Evolutionary conservation across 495 filamentous ascomycete species (phyloP), one percentile per base, ranked within the genome.

Genomic region (Cladorrhinum samala): DNA sequence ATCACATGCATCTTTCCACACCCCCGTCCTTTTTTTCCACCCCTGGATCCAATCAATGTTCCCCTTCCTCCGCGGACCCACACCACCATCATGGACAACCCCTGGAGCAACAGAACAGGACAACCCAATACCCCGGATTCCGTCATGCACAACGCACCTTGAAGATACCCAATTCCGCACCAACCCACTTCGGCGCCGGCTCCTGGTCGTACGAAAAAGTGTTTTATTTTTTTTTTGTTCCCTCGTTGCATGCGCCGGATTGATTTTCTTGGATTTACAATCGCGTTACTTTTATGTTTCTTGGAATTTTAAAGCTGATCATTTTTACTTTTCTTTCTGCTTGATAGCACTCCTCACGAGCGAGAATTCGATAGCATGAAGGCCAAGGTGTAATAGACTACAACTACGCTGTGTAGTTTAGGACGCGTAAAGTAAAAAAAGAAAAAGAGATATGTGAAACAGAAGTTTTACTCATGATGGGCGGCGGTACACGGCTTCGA

Each of bases 291-390:
- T 37, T 48, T 20, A 2, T 17, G 9, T 46, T 42, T 30, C 11
- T 23, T 16, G 37, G 25, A 46, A 46, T n/a, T 33, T 33, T 33
- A 6, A 49, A 53, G 50, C 50, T 58, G 55, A 58, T 58, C 6
- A 27, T 23, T 56, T 17, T 33, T 43, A 9, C 36, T 24, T 42
- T 45, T 43, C 42, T 21, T 30, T 38, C n/a, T 27, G n/a, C 43
- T 52, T 21, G 20, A 19, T 49, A 33, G 27, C 27, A n/a, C n/a
- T n/a, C n/a, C 25, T 43, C 45, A 50, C 21, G 50, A 54, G 9
- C 27, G 40, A 23, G 51, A 58, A 18, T 58, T 58, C 42, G 47
- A 54, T 27, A 54, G 52, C 41, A 58, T 58, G 56, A 54, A 58
- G 56, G 56, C 50, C 41, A 58, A 58, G 43, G 45, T 45, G 9